Percentiles rank a stretch among this genome's conserved stretches.
phyloP scores from a whole-genome alignment of 805 yeast genomes.

The Wickerhamiella australiensis region DNA sequence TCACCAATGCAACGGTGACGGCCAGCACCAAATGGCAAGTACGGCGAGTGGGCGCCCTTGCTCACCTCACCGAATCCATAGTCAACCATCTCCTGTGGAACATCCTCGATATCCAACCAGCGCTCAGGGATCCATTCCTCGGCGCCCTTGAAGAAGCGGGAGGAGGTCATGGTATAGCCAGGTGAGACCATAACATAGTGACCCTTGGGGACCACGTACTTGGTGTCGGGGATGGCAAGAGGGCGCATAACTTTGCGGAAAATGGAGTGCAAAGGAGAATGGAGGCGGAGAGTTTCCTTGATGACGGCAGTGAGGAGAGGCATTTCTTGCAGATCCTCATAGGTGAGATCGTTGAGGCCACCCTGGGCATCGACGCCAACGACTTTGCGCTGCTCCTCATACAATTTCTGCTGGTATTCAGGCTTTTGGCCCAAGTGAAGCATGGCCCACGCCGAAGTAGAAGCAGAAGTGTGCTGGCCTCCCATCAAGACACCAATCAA shows the following conservation, averaged over 20 bases:
- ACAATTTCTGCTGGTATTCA: constrained; percentile 70
- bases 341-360: constrained; percentile 47
- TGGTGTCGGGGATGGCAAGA: constrained; percentile 66
- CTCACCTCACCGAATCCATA: constrained; percentile 95
- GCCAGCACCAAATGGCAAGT: constrained; percentile 97
- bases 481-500: constrained; percentile 96
- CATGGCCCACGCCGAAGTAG: constrained; percentile 91
- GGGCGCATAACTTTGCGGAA: constrained; percentile 80
- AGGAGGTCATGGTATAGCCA: constrained; percentile 74
- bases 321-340: constrained; percentile 73
- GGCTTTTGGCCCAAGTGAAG: constrained; percentile 83
- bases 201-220: constrained; percentile 74
- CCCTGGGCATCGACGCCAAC: constrained; percentile 31
- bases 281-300: constrained; percentile 90
- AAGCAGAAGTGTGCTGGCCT: constrained; percentile 95
- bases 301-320: constrained; percentile 70
- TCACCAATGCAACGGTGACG: constrained; percentile 99
- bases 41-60: constrained; percentile 92
- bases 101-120: constrained; percentile 40
- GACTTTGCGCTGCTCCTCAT: constrained; percentile 57
- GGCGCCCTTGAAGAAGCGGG: constrained; percentile 69
- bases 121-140: constrained; percentile 68
- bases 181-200: constrained; percentile 88
- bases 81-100: constrained; percentile 44
- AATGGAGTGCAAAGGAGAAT: constrained; percentile 91